These are phyloP conservation scores for Penicillium crustosum DNA, from an alignment of 2,329 filamentous ascomycete species.

Conservation along the genomic window DNA sequence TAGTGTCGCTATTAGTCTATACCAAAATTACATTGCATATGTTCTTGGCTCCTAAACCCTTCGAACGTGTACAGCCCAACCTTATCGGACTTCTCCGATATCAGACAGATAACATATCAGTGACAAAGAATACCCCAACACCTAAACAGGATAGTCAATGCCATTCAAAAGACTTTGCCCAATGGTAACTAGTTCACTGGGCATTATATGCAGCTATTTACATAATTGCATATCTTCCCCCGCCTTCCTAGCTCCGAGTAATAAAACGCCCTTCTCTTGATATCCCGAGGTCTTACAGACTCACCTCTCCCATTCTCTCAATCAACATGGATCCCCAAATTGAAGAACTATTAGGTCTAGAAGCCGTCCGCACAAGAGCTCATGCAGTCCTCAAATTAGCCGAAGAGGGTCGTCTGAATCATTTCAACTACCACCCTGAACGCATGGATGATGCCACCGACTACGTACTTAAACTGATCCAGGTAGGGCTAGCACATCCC, in stretches of 20 bases:
- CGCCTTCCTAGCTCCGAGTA: background rate
- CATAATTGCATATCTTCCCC: constrained; percentile 8
- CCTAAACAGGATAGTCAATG: background rate
- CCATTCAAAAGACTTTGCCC: background rate
- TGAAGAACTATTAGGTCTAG: constrained; percentile 30
- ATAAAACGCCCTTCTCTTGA: background rate
- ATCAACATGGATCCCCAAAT: constrained; percentile 22
- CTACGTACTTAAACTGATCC: constrained; percentile 47
- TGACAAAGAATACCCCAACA: constrained; percentile 4
- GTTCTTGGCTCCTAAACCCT: background rate
- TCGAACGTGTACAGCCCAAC: background rate
- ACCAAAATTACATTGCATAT: constrained; percentile 6
- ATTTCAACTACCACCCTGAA: constrained; percentile 45
- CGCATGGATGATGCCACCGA: constrained; percentile 44
- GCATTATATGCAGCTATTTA: constrained; percentile 1
- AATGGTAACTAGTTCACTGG: background rate
- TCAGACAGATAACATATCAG: constrained; percentile 4
- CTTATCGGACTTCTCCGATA: constrained; percentile 1
- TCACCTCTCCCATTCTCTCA: background rate
- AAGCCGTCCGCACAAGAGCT: constrained; percentile 32
- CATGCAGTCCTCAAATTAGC: constrained; percentile 37
- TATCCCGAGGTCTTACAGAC: background rate
- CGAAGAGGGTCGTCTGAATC: constrained; percentile 40
- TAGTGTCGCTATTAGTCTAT: constrained; percentile 13
- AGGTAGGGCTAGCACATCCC: constrained; percentile 31